Evolutionary conservation across 1,139 yeast species (phyloP).

Genomic region (Pneumocystis sp.): DNA sequence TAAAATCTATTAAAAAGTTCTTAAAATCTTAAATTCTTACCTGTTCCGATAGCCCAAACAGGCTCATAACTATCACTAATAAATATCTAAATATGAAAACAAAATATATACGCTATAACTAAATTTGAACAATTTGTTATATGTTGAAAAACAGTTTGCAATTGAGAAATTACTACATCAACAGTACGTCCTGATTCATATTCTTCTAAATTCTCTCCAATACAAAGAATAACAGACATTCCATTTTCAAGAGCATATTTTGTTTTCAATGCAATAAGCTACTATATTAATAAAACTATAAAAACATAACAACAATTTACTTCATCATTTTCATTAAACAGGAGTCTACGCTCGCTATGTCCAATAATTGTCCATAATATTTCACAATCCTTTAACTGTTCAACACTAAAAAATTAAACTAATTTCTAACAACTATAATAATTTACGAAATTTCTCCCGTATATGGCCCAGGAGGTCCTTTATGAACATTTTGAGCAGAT

Average conservation of each 20-base stretch:
- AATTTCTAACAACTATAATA: not conserved
- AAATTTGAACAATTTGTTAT: slow-evolving; percentile 83
- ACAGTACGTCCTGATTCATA: slow-evolving; percentile 79
- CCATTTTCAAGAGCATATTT: slow-evolving; percentile 85
- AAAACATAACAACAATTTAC: not conserved
- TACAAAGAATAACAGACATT: slow-evolving; percentile 79
- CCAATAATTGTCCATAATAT: slow-evolving; percentile 93
- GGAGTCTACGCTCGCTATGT: slow-evolving; percentile 97
- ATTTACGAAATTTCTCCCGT: slow-evolving; percentile 76
- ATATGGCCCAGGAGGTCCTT: slow-evolving; percentile 86
- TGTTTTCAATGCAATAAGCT: slow-evolving; percentile 85
- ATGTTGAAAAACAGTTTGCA: slow-evolving; percentile 71
- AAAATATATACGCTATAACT: slow-evolving; percentile 71
- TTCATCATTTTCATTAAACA: slow-evolving; percentile 74
- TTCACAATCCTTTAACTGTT: slow-evolving; percentile 79
- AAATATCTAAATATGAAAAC: not conserved
- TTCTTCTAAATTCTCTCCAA: slow-evolving; percentile 87
- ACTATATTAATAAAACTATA: not conserved
- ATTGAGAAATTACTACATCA: slow-evolving; percentile 76
- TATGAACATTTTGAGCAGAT: slow-evolving; percentile 82
- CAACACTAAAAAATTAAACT: slow-evolving; percentile 30
- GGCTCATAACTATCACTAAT: slow-evolving; percentile 36
- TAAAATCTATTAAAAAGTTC: not conserved
- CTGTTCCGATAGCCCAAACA: slow-evolving; percentile 99
- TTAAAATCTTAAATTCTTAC: not conserved